Base-by-base conservation (phyloP, 805 yeast species). In the Candida saitoana region DNA sequence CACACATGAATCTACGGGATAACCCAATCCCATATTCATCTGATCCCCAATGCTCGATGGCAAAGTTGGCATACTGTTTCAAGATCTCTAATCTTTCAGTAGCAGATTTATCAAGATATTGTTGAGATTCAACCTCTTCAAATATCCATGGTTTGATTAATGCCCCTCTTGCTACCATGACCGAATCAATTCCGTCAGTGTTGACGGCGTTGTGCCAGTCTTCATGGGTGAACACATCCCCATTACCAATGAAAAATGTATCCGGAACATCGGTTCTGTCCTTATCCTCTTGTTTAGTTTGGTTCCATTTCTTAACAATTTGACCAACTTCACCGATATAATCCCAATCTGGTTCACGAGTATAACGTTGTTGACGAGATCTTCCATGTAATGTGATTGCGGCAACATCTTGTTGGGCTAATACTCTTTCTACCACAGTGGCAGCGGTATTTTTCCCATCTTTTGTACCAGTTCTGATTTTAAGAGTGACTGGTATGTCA, bases 121-220 rank as follows among this genome's bases (percentile, higher is more conserved):
- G 98, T 54, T 82, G 80, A 5, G 91, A 73, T 44, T 91, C 95
- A 43, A 93, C 78, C 65, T 93, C 99, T 67, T 93, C 97, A 53
- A 91, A 93, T 39, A 93, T 87, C 99, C 99, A 93, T 27, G 99
- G 99, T 65, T 93, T 93, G 60, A 93, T 90, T 49, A 93, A 75
- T 2, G 98, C 98, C 42, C 98, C 99, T 56, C 99, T 77, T 2
- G 98, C 99, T 41, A 93, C 87, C 97, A 95, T 93, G 14, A 89
- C 95, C 22, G 93, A 80, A 65, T 93, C 99, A 44, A 91, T 81
- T 17, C 85, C 84, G 22, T 77, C 77, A 37, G 80, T 76, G 19
- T 67, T 63, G 33, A 82, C 71, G 8, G 84, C 89, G 25, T 70
- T 73, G 61, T 87, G 77, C 95, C 96, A 93, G 59, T 93, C 98